Conservation (phyloP, 2,329 filamentous ascomycete species). For the Xylaria arbuscula region DNA sequence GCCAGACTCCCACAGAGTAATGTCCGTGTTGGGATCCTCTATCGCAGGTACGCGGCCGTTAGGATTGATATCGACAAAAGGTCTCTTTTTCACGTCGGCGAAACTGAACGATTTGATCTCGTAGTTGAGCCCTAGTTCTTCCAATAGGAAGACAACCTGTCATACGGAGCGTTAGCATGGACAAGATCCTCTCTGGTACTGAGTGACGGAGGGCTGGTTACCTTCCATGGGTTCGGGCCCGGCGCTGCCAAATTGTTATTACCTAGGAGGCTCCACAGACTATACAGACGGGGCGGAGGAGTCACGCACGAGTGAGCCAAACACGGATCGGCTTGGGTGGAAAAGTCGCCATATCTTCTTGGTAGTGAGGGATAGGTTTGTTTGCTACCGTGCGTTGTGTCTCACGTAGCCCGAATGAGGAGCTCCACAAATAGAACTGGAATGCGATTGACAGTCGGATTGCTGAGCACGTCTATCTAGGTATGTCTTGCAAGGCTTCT, state of each 20-base stretch:
- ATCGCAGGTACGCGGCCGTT: constrained; percentile 40
- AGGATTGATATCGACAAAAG: constrained; percentile 1
- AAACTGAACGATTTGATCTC: constrained; percentile 38
- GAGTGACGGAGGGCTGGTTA: background rate
- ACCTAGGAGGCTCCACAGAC: background rate
- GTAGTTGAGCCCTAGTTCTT: constrained; percentile 45
- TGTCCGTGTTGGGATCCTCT: constrained; percentile 35
- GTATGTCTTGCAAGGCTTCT: no score
- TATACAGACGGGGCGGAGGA: background rate
- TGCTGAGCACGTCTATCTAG: no score
- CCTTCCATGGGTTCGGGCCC: constrained; percentile 27
- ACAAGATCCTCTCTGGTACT: background rate
- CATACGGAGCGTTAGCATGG: background rate
- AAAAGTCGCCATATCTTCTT: constrained; percentile 1
- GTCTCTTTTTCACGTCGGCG: constrained; percentile 39
- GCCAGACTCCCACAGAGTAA: constrained; percentile 37
- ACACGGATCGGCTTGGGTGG: constrained; percentile 29
- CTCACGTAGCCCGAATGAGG: no score
- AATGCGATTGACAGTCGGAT: no score
- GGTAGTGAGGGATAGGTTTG: no score
- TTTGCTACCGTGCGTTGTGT: no score
- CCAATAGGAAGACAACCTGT: constrained; percentile 37
- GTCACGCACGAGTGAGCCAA: constrained; percentile 31
- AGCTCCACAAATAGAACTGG: no score
- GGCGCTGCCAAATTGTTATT: constrained; percentile 5